phyloP scores from a whole-genome alignment of 2,329 filamentous ascomycete genomes.

The Fusarium sp. region DNA sequence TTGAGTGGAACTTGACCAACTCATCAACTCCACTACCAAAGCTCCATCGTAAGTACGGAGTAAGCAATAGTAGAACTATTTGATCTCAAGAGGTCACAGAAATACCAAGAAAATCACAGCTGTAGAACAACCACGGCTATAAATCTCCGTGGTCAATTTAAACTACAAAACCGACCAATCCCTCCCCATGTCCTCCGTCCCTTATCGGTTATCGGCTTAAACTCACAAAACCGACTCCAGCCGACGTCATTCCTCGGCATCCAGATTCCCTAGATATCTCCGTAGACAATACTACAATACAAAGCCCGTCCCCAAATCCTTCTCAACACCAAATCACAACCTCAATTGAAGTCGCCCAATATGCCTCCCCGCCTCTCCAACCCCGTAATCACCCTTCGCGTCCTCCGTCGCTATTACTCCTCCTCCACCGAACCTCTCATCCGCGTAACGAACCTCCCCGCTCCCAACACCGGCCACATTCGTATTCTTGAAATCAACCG shows the following conservation, averaged over 20 bases:
- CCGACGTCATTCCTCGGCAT: conserved; percentile 41
- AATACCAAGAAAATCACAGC: neutral
- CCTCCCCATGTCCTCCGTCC: neutral
- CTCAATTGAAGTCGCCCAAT: conserved; percentile 10
- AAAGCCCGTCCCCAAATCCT: neutral
- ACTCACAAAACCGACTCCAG: conserved; percentile 36
- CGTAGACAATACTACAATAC: neutral
- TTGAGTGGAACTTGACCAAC: conserved; percentile 31
- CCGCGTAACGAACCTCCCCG: conserved; percentile 79
- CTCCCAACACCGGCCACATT: conserved; percentile 85
- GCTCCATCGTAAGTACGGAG: neutral
- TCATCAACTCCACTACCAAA: conserved; percentile 33
- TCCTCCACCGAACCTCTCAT: conserved; percentile 67
- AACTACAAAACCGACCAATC: neutral
- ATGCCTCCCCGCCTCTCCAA: conserved; percentile 53
- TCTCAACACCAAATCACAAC: neutral
- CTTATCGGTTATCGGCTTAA: conserved; percentile 45
- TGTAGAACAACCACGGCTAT: neutral
- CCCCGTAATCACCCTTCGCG: conserved; percentile 36
- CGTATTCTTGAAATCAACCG: conserved; percentile 90
- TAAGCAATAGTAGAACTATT: neutral
- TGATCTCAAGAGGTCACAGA: too few species aligned
- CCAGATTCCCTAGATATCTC: neutral
- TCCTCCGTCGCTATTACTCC: conserved; percentile 55
- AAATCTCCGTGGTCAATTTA: conserved; percentile 11